Conservation (phyloP, 148 eudicot genomes). For the Rhododendron kiyosumense region DNA sequence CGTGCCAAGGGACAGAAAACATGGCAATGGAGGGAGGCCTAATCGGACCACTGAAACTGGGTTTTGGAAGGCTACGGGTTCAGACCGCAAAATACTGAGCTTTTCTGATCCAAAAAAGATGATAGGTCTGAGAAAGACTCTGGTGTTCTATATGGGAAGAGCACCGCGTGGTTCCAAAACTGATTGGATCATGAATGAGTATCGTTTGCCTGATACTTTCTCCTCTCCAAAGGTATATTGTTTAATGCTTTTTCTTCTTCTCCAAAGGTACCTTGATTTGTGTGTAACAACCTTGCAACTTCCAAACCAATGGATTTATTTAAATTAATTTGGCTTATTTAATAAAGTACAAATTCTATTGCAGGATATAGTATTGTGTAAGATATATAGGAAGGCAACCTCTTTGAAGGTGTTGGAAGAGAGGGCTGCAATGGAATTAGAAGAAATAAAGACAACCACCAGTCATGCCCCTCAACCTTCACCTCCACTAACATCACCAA, state of each 20-base stretch:
- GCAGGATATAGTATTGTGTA: slow-evolving; percentile 90
- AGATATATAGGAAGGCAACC: slow-evolving; percentile 89
- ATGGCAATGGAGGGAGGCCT: slow-evolving; percentile 76
- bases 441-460: slow-evolving; percentile 29
- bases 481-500: slow-evolving; percentile 32
- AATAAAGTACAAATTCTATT: background rate
- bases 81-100: slow-evolving; percentile 59
- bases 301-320: background rate
- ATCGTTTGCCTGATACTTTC: slow-evolving; percentile 55
- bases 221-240: slow-evolving; percentile 38
- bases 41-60: slow-evolving; percentile 76
- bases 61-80: slow-evolving; percentile 97
- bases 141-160: slow-evolving; percentile 81
- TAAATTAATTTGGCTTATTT: background rate
- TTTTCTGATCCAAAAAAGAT: slow-evolving; percentile 49
- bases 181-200: slow-evolving; percentile 93
- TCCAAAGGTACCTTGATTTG: background rate
- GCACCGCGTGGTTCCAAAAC: slow-evolving; percentile 77
- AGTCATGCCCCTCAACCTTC: slow-evolving; percentile 9
- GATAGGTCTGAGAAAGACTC: slow-evolving; percentile 66
- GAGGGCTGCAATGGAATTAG: slow-evolving; percentile 60
- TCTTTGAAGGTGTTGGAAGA: slow-evolving; percentile 77
- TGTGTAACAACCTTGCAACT: background rate
- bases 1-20: slow-evolving; percentile 28
- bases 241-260: background rate